Evolutionary conservation across 495 filamentous ascomycete species (phyloP).

Genomic region (Daldinia caldariorum): DNA sequence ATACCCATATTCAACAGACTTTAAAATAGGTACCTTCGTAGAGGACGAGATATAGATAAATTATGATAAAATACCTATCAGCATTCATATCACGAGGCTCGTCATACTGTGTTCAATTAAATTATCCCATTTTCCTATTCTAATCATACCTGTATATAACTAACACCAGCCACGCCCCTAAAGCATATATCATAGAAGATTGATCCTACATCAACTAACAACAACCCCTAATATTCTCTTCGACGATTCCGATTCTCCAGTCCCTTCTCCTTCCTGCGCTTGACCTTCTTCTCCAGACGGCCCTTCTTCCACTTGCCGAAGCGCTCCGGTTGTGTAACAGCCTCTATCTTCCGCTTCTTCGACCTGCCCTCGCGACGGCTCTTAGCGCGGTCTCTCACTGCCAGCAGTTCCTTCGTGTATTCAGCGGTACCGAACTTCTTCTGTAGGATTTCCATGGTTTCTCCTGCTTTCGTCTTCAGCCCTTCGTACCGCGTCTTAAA

Average conservation of each 20-base stretch:
- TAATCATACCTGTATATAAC: neutral
- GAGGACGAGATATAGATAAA: no score
- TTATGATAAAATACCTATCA: neutral
- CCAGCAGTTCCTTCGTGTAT: constrained; percentile 74
- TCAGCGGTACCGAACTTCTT: constrained; percentile 82
- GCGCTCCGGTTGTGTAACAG: constrained; percentile 81
- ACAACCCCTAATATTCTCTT: constrained; percentile 58
- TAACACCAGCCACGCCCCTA: neutral
- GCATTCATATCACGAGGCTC: neutral
- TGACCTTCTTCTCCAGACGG: constrained; percentile 86
- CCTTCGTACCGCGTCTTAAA: constrained; percentile 74
- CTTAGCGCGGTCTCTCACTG: constrained; percentile 73
- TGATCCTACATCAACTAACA: neutral
- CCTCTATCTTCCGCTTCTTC: constrained; percentile 85
- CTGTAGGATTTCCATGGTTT: constrained; percentile 79
- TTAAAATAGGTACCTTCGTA: neutral
- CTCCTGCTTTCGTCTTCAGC: constrained; percentile 73
- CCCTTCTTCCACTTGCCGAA: constrained; percentile 81
- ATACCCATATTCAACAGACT: neutral
- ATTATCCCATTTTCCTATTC: neutral
- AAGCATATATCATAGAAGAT: constrained; percentile 2
- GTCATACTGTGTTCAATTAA: neutral
- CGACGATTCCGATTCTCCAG: constrained; percentile 73
- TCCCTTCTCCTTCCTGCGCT: constrained; percentile 79
- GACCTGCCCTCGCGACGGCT: constrained; percentile 75